These are phyloP conservation scores for Fusarium equiseti DNA, from an alignment of 2,329 filamentous ascomycete genomes.

Conservation along the genomic window DNA sequence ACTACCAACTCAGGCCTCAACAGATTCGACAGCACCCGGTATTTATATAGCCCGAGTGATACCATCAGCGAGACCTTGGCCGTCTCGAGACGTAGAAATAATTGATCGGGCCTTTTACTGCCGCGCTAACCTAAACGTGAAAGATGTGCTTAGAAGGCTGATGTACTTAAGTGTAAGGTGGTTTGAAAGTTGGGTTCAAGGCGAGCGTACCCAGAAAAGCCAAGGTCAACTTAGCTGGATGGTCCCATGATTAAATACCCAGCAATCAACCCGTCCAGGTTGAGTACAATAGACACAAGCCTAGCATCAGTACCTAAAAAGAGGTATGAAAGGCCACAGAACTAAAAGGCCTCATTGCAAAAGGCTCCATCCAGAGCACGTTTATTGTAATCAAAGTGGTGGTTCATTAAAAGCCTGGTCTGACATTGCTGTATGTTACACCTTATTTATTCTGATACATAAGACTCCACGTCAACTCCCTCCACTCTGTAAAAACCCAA, in stretches of 20 bases:
- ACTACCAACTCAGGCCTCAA: too few relatives aligned
- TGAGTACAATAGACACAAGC: not conserved
- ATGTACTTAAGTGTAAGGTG: accelerated
- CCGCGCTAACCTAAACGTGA: accelerated
- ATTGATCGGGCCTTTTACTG: accelerated
- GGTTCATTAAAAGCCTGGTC: not conserved
- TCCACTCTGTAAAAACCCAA: slow-evolving; percentile 60
- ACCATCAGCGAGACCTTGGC: not conserved
- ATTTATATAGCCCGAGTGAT: not conserved
- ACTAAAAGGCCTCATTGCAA: accelerated
- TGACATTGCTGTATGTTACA: accelerated
- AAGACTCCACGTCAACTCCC: slow-evolving; percentile 27
- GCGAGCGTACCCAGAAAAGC: accelerated
- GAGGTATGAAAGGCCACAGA: accelerated
- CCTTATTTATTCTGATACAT: slow-evolving; percentile 13
- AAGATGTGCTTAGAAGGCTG: accelerated
- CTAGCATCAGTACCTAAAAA: accelerated
- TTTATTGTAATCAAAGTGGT: not conserved
- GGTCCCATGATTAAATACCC: accelerated
- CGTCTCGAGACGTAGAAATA: not conserved
- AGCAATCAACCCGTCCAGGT: not conserved
- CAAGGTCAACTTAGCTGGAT: not conserved
- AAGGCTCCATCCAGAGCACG: accelerated
- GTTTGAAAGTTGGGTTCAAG: accelerated
- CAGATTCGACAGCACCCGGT: too few relatives aligned